Conservation (phyloP, 495 filamentous ascomycete genomes). For the Annulohypoxylon bovei region DNA sequence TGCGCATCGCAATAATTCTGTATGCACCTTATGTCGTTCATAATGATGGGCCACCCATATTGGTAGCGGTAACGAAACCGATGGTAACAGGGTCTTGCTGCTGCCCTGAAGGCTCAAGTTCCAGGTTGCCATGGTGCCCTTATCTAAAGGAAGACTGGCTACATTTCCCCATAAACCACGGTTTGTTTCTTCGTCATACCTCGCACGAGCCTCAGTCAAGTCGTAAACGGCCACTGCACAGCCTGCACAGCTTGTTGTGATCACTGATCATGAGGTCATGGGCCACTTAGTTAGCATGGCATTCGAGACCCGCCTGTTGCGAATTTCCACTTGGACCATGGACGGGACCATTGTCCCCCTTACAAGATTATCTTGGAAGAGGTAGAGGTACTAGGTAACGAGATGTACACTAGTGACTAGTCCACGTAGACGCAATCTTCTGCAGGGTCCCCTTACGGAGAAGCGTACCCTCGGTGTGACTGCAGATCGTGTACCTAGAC, state of each 20-base stretch:
- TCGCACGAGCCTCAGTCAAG: slow-evolving; percentile 40
- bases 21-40: slow-evolving; percentile 29
- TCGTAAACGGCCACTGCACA: slow-evolving; percentile 19
- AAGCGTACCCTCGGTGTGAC: slow-evolving; percentile 38
- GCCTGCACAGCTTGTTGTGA: slow-evolving; percentile 20
- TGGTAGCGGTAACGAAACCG: not conserved
- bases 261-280: slow-evolving; percentile 36
- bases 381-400: slow-evolving; percentile 14
- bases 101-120: not conserved
- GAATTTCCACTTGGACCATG: slow-evolving; percentile 14
- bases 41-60: slow-evolving; percentile 22
- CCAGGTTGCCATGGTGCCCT: not conserved
- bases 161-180: slow-evolving; percentile 14
- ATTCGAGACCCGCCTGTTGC: slow-evolving; percentile 19
- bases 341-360: slow-evolving; percentile 12
- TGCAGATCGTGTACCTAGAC: slow-evolving; percentile 37
- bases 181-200: slow-evolving; percentile 40
- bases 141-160: not conserved
- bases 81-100: not conserved
- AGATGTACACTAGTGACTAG: slow-evolving; percentile 5
- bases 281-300: slow-evolving; percentile 22
- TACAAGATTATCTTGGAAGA: slow-evolving; percentile 28
- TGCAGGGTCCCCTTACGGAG: slow-evolving; percentile 41
- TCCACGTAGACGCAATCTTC: slow-evolving; percentile 39
- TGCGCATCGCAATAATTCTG: slow-evolving; percentile 40